Evolutionary conservation across 2,329 filamentous ascomycete genomes (phyloP).

Genomic region (Berkeleyomyces basicola): DNA sequence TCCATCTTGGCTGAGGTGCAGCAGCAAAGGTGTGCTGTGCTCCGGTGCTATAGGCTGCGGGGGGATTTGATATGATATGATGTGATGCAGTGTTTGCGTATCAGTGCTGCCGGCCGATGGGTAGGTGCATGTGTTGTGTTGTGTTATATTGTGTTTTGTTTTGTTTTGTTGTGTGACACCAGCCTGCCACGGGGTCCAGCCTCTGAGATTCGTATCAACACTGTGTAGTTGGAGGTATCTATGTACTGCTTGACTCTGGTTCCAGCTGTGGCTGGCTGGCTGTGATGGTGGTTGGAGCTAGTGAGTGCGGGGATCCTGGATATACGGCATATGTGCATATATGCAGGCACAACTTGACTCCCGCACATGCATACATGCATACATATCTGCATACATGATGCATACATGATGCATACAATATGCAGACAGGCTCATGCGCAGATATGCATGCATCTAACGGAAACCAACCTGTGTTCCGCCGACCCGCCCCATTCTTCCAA

Average conservation of each 20-base stretch:
- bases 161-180: not conserved
- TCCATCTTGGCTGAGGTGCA: not conserved
- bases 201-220: not conserved
- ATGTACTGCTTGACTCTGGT: not conserved
- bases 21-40: not conserved
- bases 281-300: no score
- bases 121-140: not conserved
- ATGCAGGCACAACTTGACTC: not conserved
- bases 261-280: not conserved
- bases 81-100: not conserved
- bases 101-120: not conserved
- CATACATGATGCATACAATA: no score
- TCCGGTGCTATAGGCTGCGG: not conserved
- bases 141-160: no score
- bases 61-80: not conserved
- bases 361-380: not conserved
- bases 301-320: no score
- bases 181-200: not conserved
- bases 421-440: no score
- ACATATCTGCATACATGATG: not conserved
- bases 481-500: no score
- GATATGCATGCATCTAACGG: no score
- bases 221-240: not conserved
- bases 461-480: no score
- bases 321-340: not conserved